Evolutionary conservation across 2,329 filamentous ascomycete genomes (phyloP).

Genomic region (Cladorrhinum sp.): DNA sequence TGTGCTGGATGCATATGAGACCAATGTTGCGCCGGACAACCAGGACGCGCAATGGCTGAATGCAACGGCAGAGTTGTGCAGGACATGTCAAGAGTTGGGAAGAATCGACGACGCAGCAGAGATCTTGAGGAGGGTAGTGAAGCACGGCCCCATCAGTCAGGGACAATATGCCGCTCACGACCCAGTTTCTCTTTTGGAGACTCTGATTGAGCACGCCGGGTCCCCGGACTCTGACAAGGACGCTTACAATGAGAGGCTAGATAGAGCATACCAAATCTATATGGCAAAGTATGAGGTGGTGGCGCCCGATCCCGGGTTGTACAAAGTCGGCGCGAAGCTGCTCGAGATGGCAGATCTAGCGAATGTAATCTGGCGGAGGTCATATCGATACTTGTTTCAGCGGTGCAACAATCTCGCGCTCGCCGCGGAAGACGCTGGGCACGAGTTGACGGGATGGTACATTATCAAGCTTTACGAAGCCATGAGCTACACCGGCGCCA

Average conservation of each 20-base stretch:
- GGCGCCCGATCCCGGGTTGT: conserved; percentile 20
- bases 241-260: conserved; percentile 16
- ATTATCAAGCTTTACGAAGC: conserved; percentile 32
- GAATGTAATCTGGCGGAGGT: conserved; percentile 14
- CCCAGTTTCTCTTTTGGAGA: conserved; percentile 35
- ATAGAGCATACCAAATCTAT: conserved; percentile 32
- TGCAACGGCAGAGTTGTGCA: conserved; percentile 32
- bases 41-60: conserved; percentile 20
- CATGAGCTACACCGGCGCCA: conserved; percentile 31
- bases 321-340: conserved; percentile 28
- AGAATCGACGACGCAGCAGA: conserved; percentile 33
- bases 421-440: conserved; percentile 24
- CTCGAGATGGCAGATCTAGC: conserved; percentile 27
- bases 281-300: conserved; percentile 30
- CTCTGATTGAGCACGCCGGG: conserved; percentile 23
- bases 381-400: conserved; percentile 31
- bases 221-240: conserved; percentile 1
- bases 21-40: conserved; percentile 10
- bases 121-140: conserved; percentile 31
- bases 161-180: conserved; percentile 35
- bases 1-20: conserved; percentile 14
- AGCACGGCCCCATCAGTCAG: conserved; percentile 32
- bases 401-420: conserved; percentile 27
- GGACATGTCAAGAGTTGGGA: conserved; percentile 32
- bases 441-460: conserved; percentile 32